phyloP scores from a whole-genome alignment of 176 grass and related monocot species.

The Pharus latifolius region DNA sequence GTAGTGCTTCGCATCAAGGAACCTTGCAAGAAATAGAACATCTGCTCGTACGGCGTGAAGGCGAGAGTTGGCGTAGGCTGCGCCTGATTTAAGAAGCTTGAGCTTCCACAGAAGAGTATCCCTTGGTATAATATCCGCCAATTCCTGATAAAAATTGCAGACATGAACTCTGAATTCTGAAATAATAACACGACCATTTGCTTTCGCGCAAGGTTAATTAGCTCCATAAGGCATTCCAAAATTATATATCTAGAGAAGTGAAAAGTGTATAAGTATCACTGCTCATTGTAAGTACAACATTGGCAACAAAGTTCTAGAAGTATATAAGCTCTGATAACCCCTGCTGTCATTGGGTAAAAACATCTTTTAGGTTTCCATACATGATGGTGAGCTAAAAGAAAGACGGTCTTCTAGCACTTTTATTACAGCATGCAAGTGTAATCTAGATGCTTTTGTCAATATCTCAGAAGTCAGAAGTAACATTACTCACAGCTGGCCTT shows the following conservation, averaged over 20 bases:
- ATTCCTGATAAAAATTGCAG: conserved; percentile 37
- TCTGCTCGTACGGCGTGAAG: conserved; percentile 77
- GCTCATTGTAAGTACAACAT: no score
- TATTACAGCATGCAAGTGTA: background rate
- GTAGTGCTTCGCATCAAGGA: conserved; percentile 1
- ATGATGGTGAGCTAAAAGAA: background rate
- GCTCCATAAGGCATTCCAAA: background rate
- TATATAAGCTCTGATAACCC: no score
- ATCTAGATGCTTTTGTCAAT: background rate
- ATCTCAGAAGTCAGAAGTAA: background rate
- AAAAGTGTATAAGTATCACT: no score
- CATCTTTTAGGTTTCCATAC: background rate
- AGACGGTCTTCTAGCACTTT: background rate
- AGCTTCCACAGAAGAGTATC: conserved; percentile 92
- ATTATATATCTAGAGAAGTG: no score
- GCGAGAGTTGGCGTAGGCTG: conserved; percentile 79
- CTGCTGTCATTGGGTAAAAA: no score
- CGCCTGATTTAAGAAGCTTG: conserved; percentile 76
- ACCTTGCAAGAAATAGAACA: conserved; percentile 95
- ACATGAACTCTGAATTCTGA: conserved; percentile 9
- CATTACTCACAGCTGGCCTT: background rate
- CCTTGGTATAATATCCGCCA: conserved; percentile 84
- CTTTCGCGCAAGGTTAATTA: background rate
- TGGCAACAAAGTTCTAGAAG: no score
- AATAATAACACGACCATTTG: background rate